Base-by-base conservation (phyloP, 2,329 filamentous ascomycete genomes). In the Ophiostoma quercus region DNA sequence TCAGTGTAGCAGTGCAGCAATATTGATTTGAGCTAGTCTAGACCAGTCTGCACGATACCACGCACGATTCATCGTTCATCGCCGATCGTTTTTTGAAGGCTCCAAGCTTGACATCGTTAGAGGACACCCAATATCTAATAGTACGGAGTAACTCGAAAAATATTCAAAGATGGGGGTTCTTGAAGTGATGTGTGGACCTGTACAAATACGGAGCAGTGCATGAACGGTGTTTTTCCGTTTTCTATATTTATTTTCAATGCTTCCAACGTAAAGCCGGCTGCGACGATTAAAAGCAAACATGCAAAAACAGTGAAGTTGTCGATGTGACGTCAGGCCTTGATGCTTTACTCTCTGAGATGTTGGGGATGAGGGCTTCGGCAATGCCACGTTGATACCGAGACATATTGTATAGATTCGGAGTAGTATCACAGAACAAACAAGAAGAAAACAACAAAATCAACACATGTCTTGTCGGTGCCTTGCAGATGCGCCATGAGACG, bases 21-120 rank as follows among this genome's bases (percentile, higher is more conserved):
- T 57, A 57, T 25, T 25, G 51, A 57, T 16, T n/a, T 25, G n/a
- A 57, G 51, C n/a, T 25, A 39, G 62, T 65, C 62, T 65, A n/a
- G 62, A 65, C 62, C 62, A 65, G 32, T 11, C 32, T 16, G 62
- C 29, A 37, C 25, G 60, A 29, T 65, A 39, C 7, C 57, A 14
- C 57, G 22, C 54, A 25, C 54, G 11, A 14, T 32, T 60, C 25
- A 57, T 57, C 51, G 11, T 57, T 57, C 62, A 65, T 65, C 62
- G 62, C 32, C 62, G 62, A 65, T 65, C 62, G 32, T 22, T 34
- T 65, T 37, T 47, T 32, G n/a, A 12, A 1, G 25, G 54, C 60
- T 19, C 14, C 12, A 34, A 12, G 60, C 29, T 37, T 16, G 14
- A n/a, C 25, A 63, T 16, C 29, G 60, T 34, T 63, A 19, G n/a